Base-by-base conservation (phyloP, 768 basidiomycete species). In the Macrocybe gigantea region DNA sequence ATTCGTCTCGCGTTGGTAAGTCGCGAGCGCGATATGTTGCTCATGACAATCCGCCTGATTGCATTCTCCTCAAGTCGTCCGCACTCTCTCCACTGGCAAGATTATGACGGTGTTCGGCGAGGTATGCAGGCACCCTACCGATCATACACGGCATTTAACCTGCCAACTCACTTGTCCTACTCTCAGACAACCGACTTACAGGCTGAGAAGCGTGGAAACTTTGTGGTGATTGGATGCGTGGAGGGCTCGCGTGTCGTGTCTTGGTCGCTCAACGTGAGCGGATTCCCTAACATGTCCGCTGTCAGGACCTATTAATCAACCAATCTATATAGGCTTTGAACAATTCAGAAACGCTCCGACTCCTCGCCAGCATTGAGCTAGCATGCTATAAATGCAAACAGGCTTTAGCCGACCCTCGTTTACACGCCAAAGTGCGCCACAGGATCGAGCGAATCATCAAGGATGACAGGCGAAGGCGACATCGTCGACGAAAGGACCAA, bases 141-240 rank as follows among this genome's bases (percentile, higher is more conserved):
- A 9, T n/a, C 10, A 12, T 1, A 38, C 5, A 43, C 29, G 32
- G 3, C 8, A 12, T 30, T 39, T 15, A 7, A 31, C 6, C 43
- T 32, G 14, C 46, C 46, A 15, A 14, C 14, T 40, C 37, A 41
- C 8, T 7, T 43, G 34, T 39, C 34, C 49, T 30, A 43, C 6
- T 39, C 33, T 14, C 48, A 87, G 84, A 60, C 71, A 15, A 79
- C 79, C 49, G 83, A 90, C 60, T 66, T 91, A 34, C 86, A 90
- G 68, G 88, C 88, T 12, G 89, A 92, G 66, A 88, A 87, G 65
- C 78, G 89, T 53, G 89, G 89, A 45, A 91, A 90, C 61, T 92
- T 92, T 59, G 83, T 92, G 14, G 87, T 92, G 29, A 78, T 92
- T 46, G 83, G 85, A 38, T 85, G 84, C 47, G 80, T 92, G 14